Conservation (phyloP, 208 protist genomes). For the Trypanosoma caninum region DNA sequence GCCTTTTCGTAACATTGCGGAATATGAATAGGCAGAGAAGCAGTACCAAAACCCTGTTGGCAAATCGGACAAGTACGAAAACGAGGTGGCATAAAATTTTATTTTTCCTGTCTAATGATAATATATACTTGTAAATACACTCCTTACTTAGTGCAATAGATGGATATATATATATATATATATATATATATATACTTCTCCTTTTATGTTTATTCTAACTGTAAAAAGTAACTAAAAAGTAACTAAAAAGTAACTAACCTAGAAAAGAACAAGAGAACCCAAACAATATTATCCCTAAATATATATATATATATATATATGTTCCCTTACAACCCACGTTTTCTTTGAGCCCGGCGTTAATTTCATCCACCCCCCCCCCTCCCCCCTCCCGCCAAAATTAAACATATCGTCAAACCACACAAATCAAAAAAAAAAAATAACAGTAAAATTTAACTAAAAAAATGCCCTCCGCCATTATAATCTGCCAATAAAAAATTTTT, state of each 20-base stretch:
- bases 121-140: background rate
- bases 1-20: constrained; percentile 90
- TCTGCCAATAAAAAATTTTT: no score
- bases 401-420: no score
- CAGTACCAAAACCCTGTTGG: constrained; percentile 72
- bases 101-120: background rate
- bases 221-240: background rate
- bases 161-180: background rate
- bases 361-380: no score
- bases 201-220: background rate
- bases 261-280: background rate
- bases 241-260: no score
- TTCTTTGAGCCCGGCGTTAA: no score
- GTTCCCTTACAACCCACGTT: background rate
- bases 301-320: background rate
- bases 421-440: no score
- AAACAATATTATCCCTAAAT: background rate
- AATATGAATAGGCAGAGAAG: constrained; percentile 84
- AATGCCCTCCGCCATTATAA: no score
- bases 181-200: background rate
- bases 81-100: constrained; percentile 52
- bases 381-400: no score
- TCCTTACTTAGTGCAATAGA: background rate
- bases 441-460: no score
- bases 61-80: constrained; percentile 83